These are phyloP conservation scores for Rhizophagus clarus DNA, from an alignment of 192 early-diverging fungal species.

Conservation along the genomic window DNA sequence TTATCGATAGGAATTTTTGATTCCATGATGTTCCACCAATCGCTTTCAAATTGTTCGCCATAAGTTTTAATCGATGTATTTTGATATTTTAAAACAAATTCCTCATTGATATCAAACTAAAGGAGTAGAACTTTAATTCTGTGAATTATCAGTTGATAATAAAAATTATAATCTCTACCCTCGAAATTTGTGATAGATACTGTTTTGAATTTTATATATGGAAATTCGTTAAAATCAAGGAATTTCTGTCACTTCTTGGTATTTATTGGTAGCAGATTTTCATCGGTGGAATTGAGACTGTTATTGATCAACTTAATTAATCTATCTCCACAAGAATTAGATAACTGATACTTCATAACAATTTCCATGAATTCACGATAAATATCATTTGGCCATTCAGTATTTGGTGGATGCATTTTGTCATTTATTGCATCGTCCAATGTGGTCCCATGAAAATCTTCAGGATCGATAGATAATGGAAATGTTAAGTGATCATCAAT, in stretches of 20 bases:
- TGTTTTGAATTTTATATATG: not conserved
- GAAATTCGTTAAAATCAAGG: not conserved
- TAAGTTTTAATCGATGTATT: not conserved
- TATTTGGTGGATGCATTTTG: too few species aligned
- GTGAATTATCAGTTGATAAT: not conserved
- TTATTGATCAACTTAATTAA: not conserved
- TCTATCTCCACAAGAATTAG: too few species aligned
- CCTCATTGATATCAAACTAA: not conserved
- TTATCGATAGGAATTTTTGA: not conserved
- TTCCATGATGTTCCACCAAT: not conserved
- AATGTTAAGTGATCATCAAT: too few species aligned
- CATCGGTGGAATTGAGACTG: not conserved
- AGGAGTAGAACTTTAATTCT: slow-evolving; percentile 3
- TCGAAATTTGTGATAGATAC: not conserved
- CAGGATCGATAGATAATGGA: too few species aligned
- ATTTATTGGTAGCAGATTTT: not conserved
- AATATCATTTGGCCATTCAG: too few species aligned
- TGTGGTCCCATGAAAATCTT: too few species aligned
- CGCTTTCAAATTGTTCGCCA: not conserved
- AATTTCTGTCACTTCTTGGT: not conserved
- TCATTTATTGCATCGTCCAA: too few species aligned
- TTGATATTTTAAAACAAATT: not conserved
- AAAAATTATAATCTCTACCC: not conserved
- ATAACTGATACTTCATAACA: too few species aligned
- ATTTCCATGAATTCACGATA: too few species aligned